Conservation (phyloP, 306 rosid genomes). For the Gastrolobium bilobum region DNA sequence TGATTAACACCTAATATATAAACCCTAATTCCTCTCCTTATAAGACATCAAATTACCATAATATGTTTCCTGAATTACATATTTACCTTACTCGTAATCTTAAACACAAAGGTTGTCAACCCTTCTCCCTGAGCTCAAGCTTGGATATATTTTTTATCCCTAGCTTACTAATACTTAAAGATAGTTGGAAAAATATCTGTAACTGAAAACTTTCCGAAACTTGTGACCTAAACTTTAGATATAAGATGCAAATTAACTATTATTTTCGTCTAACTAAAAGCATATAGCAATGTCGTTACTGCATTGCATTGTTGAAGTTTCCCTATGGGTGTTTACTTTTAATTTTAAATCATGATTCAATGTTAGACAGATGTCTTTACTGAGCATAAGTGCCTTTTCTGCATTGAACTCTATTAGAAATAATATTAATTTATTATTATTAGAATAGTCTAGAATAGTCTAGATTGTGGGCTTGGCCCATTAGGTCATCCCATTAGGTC, state of each 20-base stretch:
- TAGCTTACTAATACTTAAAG: background rate
- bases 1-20: background rate
- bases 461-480: too few species aligned
- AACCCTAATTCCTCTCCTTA: background rate
- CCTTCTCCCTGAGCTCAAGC: slow-evolving; percentile 13
- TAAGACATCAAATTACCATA: background rate
- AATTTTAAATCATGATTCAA: background rate
- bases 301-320: background rate
- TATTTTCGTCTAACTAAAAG: background rate
- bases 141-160: slow-evolving; percentile 10
- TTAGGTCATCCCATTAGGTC: too few species aligned
- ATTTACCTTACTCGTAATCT: background rate
- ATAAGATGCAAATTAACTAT: background rate
- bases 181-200: background rate
- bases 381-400: background rate
- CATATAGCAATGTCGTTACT: slow-evolving; percentile 8
- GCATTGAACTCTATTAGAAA: too few species aligned
- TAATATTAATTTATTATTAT: too few species aligned
- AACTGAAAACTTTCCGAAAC: background rate
- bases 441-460: too few species aligned
- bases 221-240: background rate
- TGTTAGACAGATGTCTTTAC: background rate
- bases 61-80: background rate
- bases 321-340: background rate
- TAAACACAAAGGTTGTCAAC: background rate